Evolutionary conservation across 2,329 filamentous ascomycete species (phyloP), one percentile per base, ranked within the genome.

Genomic region (Metarhizium album): DNA sequence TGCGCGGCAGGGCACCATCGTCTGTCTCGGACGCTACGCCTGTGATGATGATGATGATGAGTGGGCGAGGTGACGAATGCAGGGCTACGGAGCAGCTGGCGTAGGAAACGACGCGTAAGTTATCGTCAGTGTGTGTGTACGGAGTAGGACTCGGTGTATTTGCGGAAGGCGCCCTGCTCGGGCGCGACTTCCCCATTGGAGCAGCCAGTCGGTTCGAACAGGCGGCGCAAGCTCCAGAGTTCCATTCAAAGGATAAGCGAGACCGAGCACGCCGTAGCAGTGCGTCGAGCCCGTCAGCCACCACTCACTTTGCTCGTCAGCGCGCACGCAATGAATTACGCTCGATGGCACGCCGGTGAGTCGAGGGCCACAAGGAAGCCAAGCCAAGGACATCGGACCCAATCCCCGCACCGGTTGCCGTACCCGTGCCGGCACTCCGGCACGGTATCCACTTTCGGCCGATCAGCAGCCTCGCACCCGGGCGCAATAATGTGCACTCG

Each of bases 11-110:
- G 13, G 33, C 42, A 8, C 52, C 23, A 51, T 59, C 54, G 11
- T 64, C 59, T 22, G 11, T 64, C 59, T 22, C 61, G 59, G 16
- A 60, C 57, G 40, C 58, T 61, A 24, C 54, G 55, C 18, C 58
- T 54, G 37, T 59, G 58, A 9, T 57, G 49, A 38, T 60, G 60
- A 42, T 58, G 58, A 8, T 57, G 49, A 37, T 60, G 60, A 43
- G 45, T 18, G 8, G 49, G 27, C 22, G 50, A 50, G 33, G 45
- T 24, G 27, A 46, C 43, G 42, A 45, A 27, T 45, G 53, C 31
- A 47, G 53, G 33, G 11, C 53, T 29, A n/a, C n/a, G n/a, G n/a
- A n/a, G n/a, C n/a, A 23, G 47, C 31, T 37, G 45, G 48, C n/a
- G 35, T 33, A n/a, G 18, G 9, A 23, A 35, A 18, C 22, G 43